Base-by-base conservation (phyloP, 208 protist species). In the Balamuthia mandrillaris region DNA sequence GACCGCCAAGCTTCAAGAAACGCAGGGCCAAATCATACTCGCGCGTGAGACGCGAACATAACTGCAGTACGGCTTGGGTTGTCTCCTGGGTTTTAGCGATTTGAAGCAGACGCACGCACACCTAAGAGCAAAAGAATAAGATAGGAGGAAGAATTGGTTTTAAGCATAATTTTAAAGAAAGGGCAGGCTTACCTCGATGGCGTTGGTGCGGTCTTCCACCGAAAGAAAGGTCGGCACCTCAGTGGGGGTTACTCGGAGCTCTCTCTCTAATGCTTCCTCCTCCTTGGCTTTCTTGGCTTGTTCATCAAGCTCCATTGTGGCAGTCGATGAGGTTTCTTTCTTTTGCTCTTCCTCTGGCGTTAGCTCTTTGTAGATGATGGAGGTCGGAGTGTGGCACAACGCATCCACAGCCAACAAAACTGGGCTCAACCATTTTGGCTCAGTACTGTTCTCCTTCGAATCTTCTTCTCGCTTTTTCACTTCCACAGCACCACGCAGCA, bases 361-460 rank as follows among this genome's bases (percentile, higher is more conserved):
- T 18, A 18, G 27, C 60, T 31, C 9, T 10, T 31, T 33, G 31
- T 24, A n/a, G 12, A 33, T n/a, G n/a, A n/a, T n/a, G n/a, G n/a
- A n/a, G n/a, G n/a, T n/a, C n/a, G n/a, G 74, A 7, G 63, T 45
- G 35, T 81, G 74, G 39, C 74, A 81, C n/a, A 81, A 14, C 16
- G 74, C 44, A 54, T 81, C 74, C 24, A 81, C 51, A 33, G 74
- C 49, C 27, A 81, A 52, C 2, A 81, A 39, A 2, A 81, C 54
- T 16, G 74, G 24, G 49, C 51, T 44, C n/a, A 81, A 35, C 74
- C 74, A 81, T 37, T 39, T 27, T 3, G 74, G 74, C n/a, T n/a
- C n/a, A n/a, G n/a, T n/a, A n/a, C n/a, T n/a, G 12, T 49, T 49
- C 6, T 47, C 45, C 31, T 60, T 41, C n/a, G 74, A 14, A 29